phyloP scores from a whole-genome alignment of 2,329 filamentous ascomycete species.

The Exophiala lecanii-corni region DNA sequence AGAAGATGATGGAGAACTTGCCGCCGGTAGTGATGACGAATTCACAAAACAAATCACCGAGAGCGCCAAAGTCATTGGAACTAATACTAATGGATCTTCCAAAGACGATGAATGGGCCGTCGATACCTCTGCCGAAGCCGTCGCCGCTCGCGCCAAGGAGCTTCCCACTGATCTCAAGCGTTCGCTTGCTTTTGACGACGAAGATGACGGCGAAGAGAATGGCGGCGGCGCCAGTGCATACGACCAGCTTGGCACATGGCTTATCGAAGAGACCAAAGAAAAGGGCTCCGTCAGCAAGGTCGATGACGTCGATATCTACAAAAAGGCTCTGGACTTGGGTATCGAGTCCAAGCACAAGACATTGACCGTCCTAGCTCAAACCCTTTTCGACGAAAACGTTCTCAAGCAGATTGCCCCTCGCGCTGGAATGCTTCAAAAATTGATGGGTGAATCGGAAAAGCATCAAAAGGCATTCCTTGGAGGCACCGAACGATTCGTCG shows the following conservation, averaged over 20 bases:
- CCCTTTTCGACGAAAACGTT: conserved; percentile 87
- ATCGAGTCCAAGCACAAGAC: conserved; percentile 95
- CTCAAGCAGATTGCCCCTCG: conserved; percentile 80
- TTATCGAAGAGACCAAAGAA: conserved; percentile 66
- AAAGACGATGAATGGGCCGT: conserved; percentile 94
- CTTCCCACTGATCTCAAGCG: conserved; percentile 94
- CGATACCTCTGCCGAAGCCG: conserved; percentile 91
- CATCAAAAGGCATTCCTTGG: conserved; percentile 95
- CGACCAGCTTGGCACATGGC: conserved; percentile 90
- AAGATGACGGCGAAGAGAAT: conserved; percentile 75
- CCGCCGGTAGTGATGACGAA: conserved; percentile 84
- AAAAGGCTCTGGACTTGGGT: conserved; percentile 94
- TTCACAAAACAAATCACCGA: conserved; percentile 70
- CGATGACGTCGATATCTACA: conserved; percentile 83
- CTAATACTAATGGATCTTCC: conserved; percentile 54
- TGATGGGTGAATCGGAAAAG: conserved; percentile 76
- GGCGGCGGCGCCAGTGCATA: conserved; percentile 71
- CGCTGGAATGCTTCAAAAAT: conserved; percentile 82
- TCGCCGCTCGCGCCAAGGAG: conserved; percentile 88
- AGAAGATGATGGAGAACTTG: conserved; percentile 61
- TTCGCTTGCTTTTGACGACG: conserved; percentile 77
- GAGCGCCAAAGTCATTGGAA: conserved; percentile 68
- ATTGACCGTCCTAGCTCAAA: conserved; percentile 84
- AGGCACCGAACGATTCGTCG: conserved; percentile 87
- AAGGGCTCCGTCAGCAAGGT: conserved; percentile 71